phyloP scores from a whole-genome alignment of 2,329 filamentous ascomycete species.

The Xylogone sp. region DNA sequence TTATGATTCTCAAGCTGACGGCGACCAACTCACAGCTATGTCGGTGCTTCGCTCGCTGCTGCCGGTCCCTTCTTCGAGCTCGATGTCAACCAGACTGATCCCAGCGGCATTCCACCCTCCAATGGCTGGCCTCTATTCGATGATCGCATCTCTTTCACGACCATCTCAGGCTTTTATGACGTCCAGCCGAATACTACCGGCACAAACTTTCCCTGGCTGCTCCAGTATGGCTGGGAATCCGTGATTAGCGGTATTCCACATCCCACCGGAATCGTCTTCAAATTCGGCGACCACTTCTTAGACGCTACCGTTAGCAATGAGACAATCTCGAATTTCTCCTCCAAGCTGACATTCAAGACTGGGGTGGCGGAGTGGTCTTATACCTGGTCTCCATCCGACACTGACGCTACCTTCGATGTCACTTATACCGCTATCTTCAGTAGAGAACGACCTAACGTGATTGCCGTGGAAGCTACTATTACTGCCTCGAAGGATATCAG shows the following conservation, averaged over 20 bases:
- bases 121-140: constrained; percentile 67
- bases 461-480: constrained; percentile 53
- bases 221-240: constrained; percentile 66
- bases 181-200: constrained; percentile 53
- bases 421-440: constrained; percentile 58
- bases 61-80: constrained; percentile 28
- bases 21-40: too few species aligned
- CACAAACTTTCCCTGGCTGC: constrained; percentile 65
- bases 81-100: constrained; percentile 26
- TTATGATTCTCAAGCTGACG: background rate
- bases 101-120: constrained; percentile 31
- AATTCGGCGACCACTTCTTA: constrained; percentile 51
- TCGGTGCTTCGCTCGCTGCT: constrained; percentile 25
- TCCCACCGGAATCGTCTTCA: constrained; percentile 57
- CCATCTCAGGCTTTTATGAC: constrained; percentile 65
- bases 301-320: constrained; percentile 56
- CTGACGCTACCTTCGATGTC: constrained; percentile 48
- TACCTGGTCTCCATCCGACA: constrained; percentile 55
- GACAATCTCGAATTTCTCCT: constrained; percentile 57
- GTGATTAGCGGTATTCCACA: constrained; percentile 70
- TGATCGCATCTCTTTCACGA: constrained; percentile 61
- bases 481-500: constrained; percentile 48
- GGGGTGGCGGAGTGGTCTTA: constrained; percentile 63
- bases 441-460: constrained; percentile 25
- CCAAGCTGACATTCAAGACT: constrained; percentile 59